These are phyloP conservation scores for Aspergillus egyptiacus DNA, from an alignment of 495 filamentous ascomycete genomes.

Conservation along the genomic window DNA sequence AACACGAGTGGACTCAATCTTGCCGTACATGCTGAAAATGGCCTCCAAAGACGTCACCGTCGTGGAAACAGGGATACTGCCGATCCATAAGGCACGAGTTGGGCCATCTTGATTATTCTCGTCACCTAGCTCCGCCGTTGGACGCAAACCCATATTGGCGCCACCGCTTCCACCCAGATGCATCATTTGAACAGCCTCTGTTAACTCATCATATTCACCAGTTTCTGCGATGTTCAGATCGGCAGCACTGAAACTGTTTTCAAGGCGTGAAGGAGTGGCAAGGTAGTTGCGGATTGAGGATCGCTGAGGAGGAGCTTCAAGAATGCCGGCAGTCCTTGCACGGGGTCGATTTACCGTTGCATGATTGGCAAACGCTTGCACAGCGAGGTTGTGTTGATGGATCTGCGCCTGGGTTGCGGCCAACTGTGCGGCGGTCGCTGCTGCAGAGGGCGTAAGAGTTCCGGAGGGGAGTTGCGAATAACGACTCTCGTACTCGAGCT, in stretches of 20 bases:
- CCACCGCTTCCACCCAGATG: conserved; percentile 60
- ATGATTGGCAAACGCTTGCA: conserved; percentile 83
- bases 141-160: conserved; percentile 46
- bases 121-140: conserved; percentile 44
- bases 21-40: conserved; percentile 86
- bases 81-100: conserved; percentile 92
- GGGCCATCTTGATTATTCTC: conserved; percentile 82
- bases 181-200: conserved; percentile 74
- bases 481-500: conserved; percentile 63
- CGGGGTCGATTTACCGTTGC: conserved; percentile 76
- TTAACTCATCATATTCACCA: conserved; percentile 63
- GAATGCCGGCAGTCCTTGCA: conserved; percentile 81
- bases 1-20: conserved; percentile 86
- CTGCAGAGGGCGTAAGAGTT: conserved; percentile 65
- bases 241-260: conserved; percentile 73
- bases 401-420: conserved; percentile 87
- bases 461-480: conserved; percentile 60
- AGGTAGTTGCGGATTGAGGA: conserved; percentile 71
- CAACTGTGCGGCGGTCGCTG: conserved; percentile 58
- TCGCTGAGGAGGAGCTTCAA: conserved; percentile 74
- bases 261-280: conserved; percentile 70
- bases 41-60: conserved; percentile 88
- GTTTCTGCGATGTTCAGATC: conserved; percentile 70
- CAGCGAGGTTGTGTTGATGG: conserved; percentile 85
- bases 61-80: conserved; percentile 95